A percentile compares a stretch with the other conserved stretches of the same genome.
These are phyloP conservation scores for Didymella exigua DNA, from an alignment of 2,329 filamentous ascomycete genomes.

Conservation along the genomic window DNA sequence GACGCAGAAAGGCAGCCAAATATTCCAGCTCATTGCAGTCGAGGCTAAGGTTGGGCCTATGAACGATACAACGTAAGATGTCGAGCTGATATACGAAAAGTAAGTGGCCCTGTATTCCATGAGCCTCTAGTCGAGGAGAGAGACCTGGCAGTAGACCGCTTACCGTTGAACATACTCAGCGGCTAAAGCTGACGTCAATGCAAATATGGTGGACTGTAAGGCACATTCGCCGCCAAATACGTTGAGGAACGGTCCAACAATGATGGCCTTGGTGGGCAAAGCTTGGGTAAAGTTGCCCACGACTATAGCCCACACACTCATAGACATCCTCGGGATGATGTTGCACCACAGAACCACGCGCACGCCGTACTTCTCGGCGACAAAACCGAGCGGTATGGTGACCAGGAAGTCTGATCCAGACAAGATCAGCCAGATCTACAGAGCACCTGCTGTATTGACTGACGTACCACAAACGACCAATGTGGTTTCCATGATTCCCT, in stretches of 20 bases:
- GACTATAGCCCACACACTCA: conserved; percentile 40
- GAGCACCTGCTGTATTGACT: not conserved
- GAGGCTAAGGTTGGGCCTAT: conserved; percentile 45
- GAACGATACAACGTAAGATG: conserved; percentile 43
- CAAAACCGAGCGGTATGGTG: conserved; percentile 44
- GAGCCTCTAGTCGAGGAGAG: not conserved
- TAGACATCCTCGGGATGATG: conserved; percentile 37
- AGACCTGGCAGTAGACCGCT: not conserved
- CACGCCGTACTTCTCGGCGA: conserved; percentile 40
- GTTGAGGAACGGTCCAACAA: conserved; percentile 39
- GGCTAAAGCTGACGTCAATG: conserved; percentile 41
- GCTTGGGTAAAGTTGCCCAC: conserved; percentile 37
- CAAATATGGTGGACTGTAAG: conserved; percentile 43
- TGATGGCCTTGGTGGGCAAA: conserved; percentile 40
- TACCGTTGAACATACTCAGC: conserved; percentile 42
- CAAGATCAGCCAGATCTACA: conserved; percentile 16
- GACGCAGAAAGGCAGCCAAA: conserved; percentile 47
- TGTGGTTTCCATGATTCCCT: conserved; percentile 53
- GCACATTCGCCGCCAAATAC: conserved; percentile 47
- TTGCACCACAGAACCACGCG: conserved; percentile 41
- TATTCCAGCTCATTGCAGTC: conserved; percentile 40
- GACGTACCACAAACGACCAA: conserved; percentile 44
- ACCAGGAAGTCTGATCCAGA: conserved; percentile 38
- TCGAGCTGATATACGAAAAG: conserved; percentile 46
- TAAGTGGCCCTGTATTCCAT: conserved; percentile 36